Base-by-base conservation (phyloP, 2,329 filamentous ascomycete species). In the Zasmidium cellare region DNA sequence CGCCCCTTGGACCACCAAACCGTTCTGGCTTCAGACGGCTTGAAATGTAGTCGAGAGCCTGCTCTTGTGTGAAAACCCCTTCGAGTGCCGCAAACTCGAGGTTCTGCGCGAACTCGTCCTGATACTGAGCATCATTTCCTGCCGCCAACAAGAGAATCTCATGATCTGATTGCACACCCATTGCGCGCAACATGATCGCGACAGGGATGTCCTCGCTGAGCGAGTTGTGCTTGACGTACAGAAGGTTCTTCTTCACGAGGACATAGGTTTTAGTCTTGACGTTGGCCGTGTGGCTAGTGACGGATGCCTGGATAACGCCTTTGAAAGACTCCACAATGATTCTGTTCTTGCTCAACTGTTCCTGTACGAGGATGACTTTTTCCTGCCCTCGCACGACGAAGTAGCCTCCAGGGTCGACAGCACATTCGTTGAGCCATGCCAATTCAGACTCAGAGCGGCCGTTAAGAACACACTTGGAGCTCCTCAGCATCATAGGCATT, bases 211-310 rank as follows among this genome's bases (percentile, higher is more conserved):
- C 89, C 72, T 99, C 94, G 50, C 88, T 88, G 7, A 99, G 80
- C 46, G 96, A 91, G 73, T 99, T 99, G 77, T 99, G 94, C 64
- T 91, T 88, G 46, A 99, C 82, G 58, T 88, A 87, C 59, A 99
- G 90, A 51, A 89, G 85, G 55, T 96, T 93, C 74, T 97, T 97
- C 77, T 97, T 97, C 54, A 96, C 79, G 14, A 93, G 85, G 52
- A 99, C 91, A 68, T 97, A 97, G 55, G 91, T 97, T 79, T 99
- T 99, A 11, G 94, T 97, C 75, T 97, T 97, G 68, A 96, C 86
- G 74, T 97, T 94, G 75, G 97, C 92, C 1, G 96, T 97, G 25
- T 94, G 97, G 85, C 92, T 96, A 60, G 92, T 99, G 25, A 97
- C 94, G 1, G 94, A 97, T 38, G 96, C 94, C 66, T 93, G 91